A percentile compares a stretch with the other conserved stretches of the same genome.
Evolutionary conservation across 139 green algal species (phyloP).

Genomic region (Trebouxia sp.): DNA sequence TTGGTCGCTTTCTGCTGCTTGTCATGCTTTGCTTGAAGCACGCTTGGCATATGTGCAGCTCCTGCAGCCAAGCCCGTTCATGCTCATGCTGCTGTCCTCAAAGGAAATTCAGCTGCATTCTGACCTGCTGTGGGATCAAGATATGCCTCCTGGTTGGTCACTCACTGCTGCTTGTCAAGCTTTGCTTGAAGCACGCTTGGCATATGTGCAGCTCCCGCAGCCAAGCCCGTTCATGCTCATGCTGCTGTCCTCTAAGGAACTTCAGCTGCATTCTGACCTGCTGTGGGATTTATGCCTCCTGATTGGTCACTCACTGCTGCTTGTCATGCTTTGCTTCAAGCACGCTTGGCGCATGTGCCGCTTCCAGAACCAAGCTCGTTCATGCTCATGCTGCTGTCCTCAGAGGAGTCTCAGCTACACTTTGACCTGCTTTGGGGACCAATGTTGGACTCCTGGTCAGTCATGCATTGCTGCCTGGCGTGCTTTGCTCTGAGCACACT

Average conservation of each 20-base stretch:
- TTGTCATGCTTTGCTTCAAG: no score
- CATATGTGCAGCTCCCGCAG: slow-evolving; percentile 19
- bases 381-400: slow-evolving; percentile 25
- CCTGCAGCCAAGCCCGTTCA: slow-evolving; percentile 19
- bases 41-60: no score
- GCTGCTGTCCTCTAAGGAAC: slow-evolving; percentile 9
- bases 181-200: no score
- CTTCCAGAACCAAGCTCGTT: slow-evolving; percentile 20
- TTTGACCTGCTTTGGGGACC: no score
- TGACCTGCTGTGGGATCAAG: no score
- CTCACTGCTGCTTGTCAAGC: neutral
- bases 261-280: no score
- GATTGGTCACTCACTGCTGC: neutral
- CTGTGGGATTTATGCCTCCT: neutral
- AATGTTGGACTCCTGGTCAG: slow-evolving; percentile 3
- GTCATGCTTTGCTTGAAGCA: no score
- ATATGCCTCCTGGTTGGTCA: neutral
- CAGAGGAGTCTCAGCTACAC: no score
- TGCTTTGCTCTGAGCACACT: no score
- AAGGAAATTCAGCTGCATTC: no score
- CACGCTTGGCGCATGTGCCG: no score
- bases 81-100: slow-evolving; percentile 27
- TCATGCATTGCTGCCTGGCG: neutral
- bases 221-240: slow-evolving; percentile 27
- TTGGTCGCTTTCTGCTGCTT: neutral